Evolutionary conservation across 169 alveolate genomes (phyloP), one percentile per base, ranked within the genome.

Genomic region (Babesia sp.): DNA sequence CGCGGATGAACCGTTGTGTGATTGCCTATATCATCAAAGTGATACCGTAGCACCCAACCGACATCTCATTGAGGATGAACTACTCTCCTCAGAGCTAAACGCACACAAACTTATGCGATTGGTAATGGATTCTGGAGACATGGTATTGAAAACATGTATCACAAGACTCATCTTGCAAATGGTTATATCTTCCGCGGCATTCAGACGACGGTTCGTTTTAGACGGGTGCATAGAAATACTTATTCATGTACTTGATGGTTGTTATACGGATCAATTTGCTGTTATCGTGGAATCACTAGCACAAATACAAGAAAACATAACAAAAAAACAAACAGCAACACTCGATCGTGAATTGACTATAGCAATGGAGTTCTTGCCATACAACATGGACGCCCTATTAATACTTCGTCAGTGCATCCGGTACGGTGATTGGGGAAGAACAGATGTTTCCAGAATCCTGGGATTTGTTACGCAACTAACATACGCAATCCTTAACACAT

Each of bases 251-350:
- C 29, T 75, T 20, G 67, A 64, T 2, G 41, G 41, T 1, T 63
- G 76, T 22, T 34, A 22, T 59, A n/a, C 26, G 36, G 85, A 75
- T 24, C 85, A 75, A 31, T 75, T 75, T 41, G 58, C 45, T 8
- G 37, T 75, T 5, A 33, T 63, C 24, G 54, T 63, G 45, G 57
- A 11, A 2, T 20, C 76, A 24, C 41, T 75, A 55, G 51, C 48
- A n/a, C 64, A 24, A 41, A 22, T 60, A 22, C 22, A 46, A 28
- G 20, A 24, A 22, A 61, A 75, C 3, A 6, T 14, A 8, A 16
- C 51, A 26, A 22, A 48, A 42, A 31, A 64, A 28, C 34, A 26
- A 18, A 56, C 42, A 44, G 36, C 78, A 5, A 42, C 48, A 7
- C 18, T 75, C 36, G 64, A 67, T 20, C 44, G 42, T 22, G 85